These are phyloP conservation scores for Boletus subparvulus DNA, from an alignment of 768 basidiomycete genomes.

Conservation along the genomic window DNA sequence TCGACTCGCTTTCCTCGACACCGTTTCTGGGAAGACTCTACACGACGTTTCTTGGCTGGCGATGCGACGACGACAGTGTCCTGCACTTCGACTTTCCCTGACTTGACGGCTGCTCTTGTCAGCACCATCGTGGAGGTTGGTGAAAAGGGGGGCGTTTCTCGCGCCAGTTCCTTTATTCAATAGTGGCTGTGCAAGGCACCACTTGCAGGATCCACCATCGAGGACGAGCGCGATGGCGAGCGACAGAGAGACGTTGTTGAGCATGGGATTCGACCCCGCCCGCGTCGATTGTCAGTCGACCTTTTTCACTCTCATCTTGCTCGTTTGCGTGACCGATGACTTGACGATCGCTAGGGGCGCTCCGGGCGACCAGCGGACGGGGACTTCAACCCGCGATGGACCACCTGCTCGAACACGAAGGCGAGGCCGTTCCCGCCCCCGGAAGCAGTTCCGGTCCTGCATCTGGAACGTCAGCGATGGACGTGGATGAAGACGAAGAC, in stretches of 20 bases:
- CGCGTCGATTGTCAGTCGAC: constrained; percentile 77
- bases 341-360: constrained; percentile 61
- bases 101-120: neutral
- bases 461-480: constrained; percentile 33
- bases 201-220: too few species aligned
- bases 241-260: constrained; percentile 72
- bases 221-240: constrained; percentile 35
- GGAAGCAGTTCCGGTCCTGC: constrained; percentile 34
- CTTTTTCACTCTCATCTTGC: neutral
- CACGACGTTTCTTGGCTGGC: neutral
- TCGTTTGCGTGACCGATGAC: neutral
- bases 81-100: neutral
- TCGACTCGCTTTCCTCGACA: neutral
- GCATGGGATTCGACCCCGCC: constrained; percentile 84
- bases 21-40: neutral
- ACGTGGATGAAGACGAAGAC: constrained; percentile 67
- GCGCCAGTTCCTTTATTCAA: too few species aligned
- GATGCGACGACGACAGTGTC: neutral
- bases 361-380: constrained; percentile 77
- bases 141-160: neutral
- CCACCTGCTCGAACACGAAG: constrained; percentile 78
- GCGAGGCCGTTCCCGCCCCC: constrained; percentile 69
- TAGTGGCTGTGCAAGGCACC: neutral
- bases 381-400: constrained; percentile 94
- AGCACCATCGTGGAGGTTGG: neutral